A percentile compares a stretch with the other conserved stretches of the same genome.
phyloP scores from a whole-genome alignment of 352 stramenopile species.

The Globisporangium takayamanum region DNA sequence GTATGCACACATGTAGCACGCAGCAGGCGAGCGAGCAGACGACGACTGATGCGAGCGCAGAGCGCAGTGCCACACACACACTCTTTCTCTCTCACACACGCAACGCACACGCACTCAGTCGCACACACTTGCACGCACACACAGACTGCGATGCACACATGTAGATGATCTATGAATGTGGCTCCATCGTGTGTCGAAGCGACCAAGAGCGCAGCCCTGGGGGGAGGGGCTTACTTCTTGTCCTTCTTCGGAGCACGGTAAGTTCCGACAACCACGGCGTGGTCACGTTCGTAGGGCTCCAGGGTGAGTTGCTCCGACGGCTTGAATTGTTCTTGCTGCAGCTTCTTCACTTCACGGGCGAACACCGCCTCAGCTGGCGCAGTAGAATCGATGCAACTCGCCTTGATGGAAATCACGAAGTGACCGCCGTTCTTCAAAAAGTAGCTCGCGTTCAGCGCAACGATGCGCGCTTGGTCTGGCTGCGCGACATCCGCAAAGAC shows the following conservation, averaged over 20 bases:
- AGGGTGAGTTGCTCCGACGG: slow-evolving; percentile 98
- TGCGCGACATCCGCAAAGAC: slow-evolving; percentile 99
- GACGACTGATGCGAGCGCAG: neutral
- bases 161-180: slow-evolving; percentile 18
- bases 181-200: slow-evolving; percentile 10
- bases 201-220: slow-evolving; percentile 9
- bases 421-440: slow-evolving; percentile 99
- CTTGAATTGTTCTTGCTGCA: slow-evolving; percentile 99
- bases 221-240: slow-evolving; percentile 51
- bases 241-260: slow-evolving; percentile 96
- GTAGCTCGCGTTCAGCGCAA: slow-evolving; percentile 98
- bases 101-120: neutral
- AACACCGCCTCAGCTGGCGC: slow-evolving; percentile 97
- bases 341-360: slow-evolving; percentile 95
- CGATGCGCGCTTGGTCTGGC: slow-evolving; percentile 99
- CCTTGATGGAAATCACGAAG: slow-evolving; percentile 99
- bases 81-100: neutral
- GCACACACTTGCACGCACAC: slow-evolving; percentile 8
- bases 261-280: slow-evolving; percentile 96
- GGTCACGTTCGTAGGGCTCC: slow-evolving; percentile 99
- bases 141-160: slow-evolving; percentile 7
- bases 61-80: neutral
- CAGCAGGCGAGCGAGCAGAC: neutral
- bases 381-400: slow-evolving; percentile 99
- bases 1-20: slow-evolving; percentile 3